Evolutionary conservation across 805 yeast species (phyloP).

Genomic region (Candida anglica): DNA sequence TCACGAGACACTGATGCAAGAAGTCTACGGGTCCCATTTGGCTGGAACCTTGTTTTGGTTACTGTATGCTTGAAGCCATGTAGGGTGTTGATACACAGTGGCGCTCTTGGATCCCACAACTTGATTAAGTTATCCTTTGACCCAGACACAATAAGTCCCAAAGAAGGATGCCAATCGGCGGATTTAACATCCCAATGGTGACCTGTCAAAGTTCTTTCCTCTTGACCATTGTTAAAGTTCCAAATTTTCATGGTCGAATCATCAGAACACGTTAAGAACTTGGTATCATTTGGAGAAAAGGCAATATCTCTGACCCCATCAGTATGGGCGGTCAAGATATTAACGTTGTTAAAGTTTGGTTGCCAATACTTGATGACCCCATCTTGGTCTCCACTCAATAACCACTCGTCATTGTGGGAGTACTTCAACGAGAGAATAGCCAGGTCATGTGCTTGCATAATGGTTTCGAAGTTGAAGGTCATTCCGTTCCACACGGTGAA

Average conservation of each 20-base stretch:
- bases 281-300: slow-evolving; percentile 85
- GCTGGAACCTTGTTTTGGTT: slow-evolving; percentile 82
- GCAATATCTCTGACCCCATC: slow-evolving; percentile 84
- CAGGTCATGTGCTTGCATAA: slow-evolving; percentile 97
- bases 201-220: slow-evolving; percentile 77
- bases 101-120: slow-evolving; percentile 92
- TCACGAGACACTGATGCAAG: slow-evolving; percentile 88
- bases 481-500: slow-evolving; percentile 96
- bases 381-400: slow-evolving; percentile 88
- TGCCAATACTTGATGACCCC: slow-evolving; percentile 96
- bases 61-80: slow-evolving; percentile 95
- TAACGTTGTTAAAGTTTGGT: slow-evolving; percentile 94
- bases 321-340: slow-evolving; percentile 67
- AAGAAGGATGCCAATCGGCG: slow-evolving; percentile 92
- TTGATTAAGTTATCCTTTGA: slow-evolving; percentile 93
- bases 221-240: slow-evolving; percentile 87
- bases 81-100: slow-evolving; percentile 69
- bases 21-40: slow-evolving; percentile 65
- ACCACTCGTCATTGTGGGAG: slow-evolving; percentile 91
- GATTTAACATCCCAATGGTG: slow-evolving; percentile 99
- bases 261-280: slow-evolving; percentile 92
- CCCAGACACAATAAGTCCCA: slow-evolving; percentile 86
- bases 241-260: slow-evolving; percentile 88
- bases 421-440: slow-evolving; percentile 78
- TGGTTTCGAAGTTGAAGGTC: slow-evolving; percentile 92